Evolutionary conservation across 192 early-diverging fungal genomes (phyloP), one percentile per base, ranked within the genome.

Genomic region (Backusella mclennaniae): DNA sequence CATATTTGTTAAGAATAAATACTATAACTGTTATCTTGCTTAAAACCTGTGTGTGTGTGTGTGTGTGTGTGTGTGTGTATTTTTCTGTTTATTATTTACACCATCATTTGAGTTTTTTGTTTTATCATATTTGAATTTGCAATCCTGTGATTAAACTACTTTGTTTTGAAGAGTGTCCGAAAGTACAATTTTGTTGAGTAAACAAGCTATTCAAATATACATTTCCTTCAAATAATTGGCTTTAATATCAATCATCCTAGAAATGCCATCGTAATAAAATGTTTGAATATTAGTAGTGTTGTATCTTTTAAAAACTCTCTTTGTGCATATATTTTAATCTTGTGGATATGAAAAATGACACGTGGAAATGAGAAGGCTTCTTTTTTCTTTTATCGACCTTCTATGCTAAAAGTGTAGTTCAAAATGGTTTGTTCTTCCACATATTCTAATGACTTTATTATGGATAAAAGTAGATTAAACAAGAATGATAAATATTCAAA

Each of bases 1-100:
- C 41, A 33, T 44, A 63, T 63, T 63, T 63, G 56, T 63, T 63
- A 63, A 63, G n/a, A 59, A 53, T n/a, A 21, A 56, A 56, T 21
- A 21, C 12, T 9, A 33, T 9, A 11, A 11, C 1, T 39, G 38
- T 39, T 56, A 21, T 53, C 7, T n/a, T 56, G 19, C 19, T 11
- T 9, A 21, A 53, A 53, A 8, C 49, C 15, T 53, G 17, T 53
- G 17, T 53, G 15, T 53, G 17, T 53, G n/a, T 56, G 17, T 53
- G 17, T 53, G 15, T 53, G 17, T 53, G n/a, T 56, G 17, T 53
- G 4, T 53, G 5, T 53, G n/a, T 56, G 8, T 9, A 15, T 44
- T 44, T 56, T 21, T 21, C 1, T 56, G 19, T 56, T 56, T 56
- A 21, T 8, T 56, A 7, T 53, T 53, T 53, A 21, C 52, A 9